Evolutionary conservation across 345 rosid genomes (phyloP), one percentile per base, ranked within the genome.

Genomic region (Turnera subulata): DNA sequence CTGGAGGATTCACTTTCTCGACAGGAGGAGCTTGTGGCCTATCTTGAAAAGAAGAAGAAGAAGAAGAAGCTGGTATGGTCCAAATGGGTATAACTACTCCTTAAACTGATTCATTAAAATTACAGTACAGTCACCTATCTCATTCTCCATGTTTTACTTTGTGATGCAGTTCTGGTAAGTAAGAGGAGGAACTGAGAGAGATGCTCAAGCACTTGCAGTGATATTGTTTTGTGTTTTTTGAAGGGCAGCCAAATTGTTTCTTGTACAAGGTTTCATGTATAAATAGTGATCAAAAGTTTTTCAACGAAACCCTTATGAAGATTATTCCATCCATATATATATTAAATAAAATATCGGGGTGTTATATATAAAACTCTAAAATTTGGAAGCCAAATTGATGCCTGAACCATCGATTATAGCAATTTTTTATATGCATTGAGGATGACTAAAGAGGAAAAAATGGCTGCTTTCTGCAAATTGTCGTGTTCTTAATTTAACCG

Each of bases 21-120:
- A 50, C 96, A 86, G 55, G 86, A 82, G 57, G 95, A 92, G 62
- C 80, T 92, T 5, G 35, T 80, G 39, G 89, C 86, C 13, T 89
- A 86, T 72, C 67, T 92, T 17, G 92, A 89, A 40, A 86, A 86
- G 56, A 92, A 92, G 80, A 88, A 85, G 76, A 88, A 82, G 72
- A 88, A 83, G 76, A 91, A 84, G 81, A 88, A 83, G 80, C 54
- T 76, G 68, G 88, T 84, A 65, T 11, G 67, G 38, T 10, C 26
- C 55, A 11, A 21, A 56, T 62, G 40, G 2, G 18, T 61, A 43
- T 37, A 5, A 32, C 17, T 7, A n/a, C 29, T 23, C 4, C 8
- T 55, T 46, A 48, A 2, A 6, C 24, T 55, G 12, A 20, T 17
- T 58, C 29, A 42, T 17, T 24, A 43, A 5, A 21, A 16, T 9